These are phyloP conservation scores for Candida oleophila DNA, from an alignment of 805 yeast genomes.

Conservation along the genomic window DNA sequence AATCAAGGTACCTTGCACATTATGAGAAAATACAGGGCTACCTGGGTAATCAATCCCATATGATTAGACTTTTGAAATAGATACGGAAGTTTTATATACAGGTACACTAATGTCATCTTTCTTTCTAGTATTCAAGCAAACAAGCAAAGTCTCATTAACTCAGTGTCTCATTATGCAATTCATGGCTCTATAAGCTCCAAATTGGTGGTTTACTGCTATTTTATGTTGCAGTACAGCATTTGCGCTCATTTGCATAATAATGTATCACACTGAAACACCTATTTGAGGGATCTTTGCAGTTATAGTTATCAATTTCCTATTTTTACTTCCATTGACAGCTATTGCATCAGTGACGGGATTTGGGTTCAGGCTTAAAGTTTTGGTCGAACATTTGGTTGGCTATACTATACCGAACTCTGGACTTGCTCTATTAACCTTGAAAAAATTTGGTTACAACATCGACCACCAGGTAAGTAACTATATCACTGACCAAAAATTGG, in stretches of 20 bases:
- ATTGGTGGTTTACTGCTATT: slow-evolving; percentile 60
- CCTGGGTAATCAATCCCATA: no score
- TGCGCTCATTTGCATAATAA: slow-evolving; percentile 42
- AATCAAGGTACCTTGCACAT: no score
- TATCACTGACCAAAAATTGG: slow-evolving; percentile 41
- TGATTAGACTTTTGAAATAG: no score
- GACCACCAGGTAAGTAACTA: slow-evolving; percentile 65
- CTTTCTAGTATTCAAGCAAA: no score
- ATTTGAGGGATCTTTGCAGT: slow-evolving; percentile 64
- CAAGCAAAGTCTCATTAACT: no score
- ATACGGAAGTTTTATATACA: no score
- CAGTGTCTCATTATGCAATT: no score
- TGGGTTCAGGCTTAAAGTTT: slow-evolving; percentile 57
- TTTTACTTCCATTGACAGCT: slow-evolving; percentile 61
- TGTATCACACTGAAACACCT: slow-evolving; percentile 56
- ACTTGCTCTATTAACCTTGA: slow-evolving; percentile 53
- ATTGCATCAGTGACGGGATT: slow-evolving; percentile 63
- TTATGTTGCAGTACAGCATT: slow-evolving; percentile 46
- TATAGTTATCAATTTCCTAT: slow-evolving; percentile 50
- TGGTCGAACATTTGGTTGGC: slow-evolving; percentile 65
- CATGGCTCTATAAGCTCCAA: no score
- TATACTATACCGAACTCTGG: slow-evolving; percentile 62
- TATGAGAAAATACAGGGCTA: no score
- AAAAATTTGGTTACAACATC: slow-evolving; percentile 51
- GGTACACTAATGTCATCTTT: no score